phyloP scores from a whole-genome alignment of 1,139 yeast species.

The Geotrichum histeridarum region DNA sequence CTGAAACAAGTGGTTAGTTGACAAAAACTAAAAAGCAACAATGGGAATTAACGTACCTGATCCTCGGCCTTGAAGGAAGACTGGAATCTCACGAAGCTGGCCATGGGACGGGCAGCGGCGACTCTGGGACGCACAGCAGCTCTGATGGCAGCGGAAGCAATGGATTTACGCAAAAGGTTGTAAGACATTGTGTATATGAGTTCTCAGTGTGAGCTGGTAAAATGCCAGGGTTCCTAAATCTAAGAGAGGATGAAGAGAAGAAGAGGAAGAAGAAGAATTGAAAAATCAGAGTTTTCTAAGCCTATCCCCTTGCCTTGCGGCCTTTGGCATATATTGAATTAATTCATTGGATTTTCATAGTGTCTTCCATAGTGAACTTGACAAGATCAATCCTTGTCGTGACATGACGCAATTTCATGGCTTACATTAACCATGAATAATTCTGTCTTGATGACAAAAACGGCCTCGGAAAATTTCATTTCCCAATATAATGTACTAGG shows the following conservation, averaged over 20 bases:
- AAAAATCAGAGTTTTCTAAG: neutral
- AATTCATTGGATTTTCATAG: neutral
- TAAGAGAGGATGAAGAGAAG: neutral
- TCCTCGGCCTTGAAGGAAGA: conserved; percentile 25
- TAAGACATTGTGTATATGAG: conserved; percentile 11
- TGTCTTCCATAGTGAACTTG: no score
- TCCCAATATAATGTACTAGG: no score
- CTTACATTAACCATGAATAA: no score
- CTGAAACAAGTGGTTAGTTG: conserved; percentile 12
- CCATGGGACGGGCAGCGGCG: conserved; percentile 13
- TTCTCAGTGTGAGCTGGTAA: neutral
- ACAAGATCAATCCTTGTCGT: neutral
- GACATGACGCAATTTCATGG: conserved; percentile 1
- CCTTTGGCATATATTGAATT: neutral
- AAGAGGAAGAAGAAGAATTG: neutral
- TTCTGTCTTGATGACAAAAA: no score
- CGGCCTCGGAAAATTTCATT: no score
- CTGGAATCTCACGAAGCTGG: conserved; percentile 18
- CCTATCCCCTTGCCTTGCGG: neutral
- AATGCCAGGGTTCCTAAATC: neutral
- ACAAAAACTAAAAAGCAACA: neutral
- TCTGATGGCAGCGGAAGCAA: conserved; percentile 13
- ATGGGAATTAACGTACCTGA: conserved; percentile 20
- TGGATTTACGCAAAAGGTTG: conserved; percentile 16
- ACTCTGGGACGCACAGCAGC: conserved; percentile 13